Base-by-base conservation (phyloP, 176 grass and related monocot genomes). In the Carex cristatella region DNA sequence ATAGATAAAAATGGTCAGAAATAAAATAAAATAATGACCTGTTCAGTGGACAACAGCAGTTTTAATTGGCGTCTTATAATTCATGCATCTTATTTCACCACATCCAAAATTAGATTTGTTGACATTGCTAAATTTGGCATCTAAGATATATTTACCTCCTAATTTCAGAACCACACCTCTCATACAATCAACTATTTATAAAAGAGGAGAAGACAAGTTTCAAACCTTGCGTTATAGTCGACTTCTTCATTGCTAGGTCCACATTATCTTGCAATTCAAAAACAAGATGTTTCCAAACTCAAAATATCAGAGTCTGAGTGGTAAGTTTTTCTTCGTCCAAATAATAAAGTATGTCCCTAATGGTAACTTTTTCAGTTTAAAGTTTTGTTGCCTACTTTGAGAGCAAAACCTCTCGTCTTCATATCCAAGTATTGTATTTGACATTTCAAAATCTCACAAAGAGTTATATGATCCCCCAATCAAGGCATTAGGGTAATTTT, bases 61-160 rank as follows among this genome's bases (percentile, higher is more conserved):
- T 55, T 30, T 7, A 72, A 76, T 31, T 76, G 48, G 44, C 27
- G 2, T 30, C 72, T 54, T 54, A 28, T 27, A 56, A 79, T 79
- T 46, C 69, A 72, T 72, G 9, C 69, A 72, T 46, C 68, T 72
- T 23, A 16, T 72, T 72, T 19, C 38, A 48, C 69, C 69, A 72
- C 16, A 5, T 72, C 53, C 74, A 79, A 58, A 78, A 31, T 58
- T 79, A 58, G 74, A 57, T 35, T 35, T 58, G 53, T 35, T 79
- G 5, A n/a, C 6, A 79, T 79, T 56, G 53, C 74, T 58, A 58
- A 79, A 79, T 79, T 57, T 58, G 74, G 51, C 30, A 58, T 58
- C 74, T 79, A 79, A 79, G 53, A 79, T 79, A 79, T 79, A 58
- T 79, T 58, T 79, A 79, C 51, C 28, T 79, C 74, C 51, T 58